These are phyloP conservation scores for Trichoderma reesei DNA, from an alignment of 495 filamentous ascomycete species.

Conservation along the genomic window DNA sequence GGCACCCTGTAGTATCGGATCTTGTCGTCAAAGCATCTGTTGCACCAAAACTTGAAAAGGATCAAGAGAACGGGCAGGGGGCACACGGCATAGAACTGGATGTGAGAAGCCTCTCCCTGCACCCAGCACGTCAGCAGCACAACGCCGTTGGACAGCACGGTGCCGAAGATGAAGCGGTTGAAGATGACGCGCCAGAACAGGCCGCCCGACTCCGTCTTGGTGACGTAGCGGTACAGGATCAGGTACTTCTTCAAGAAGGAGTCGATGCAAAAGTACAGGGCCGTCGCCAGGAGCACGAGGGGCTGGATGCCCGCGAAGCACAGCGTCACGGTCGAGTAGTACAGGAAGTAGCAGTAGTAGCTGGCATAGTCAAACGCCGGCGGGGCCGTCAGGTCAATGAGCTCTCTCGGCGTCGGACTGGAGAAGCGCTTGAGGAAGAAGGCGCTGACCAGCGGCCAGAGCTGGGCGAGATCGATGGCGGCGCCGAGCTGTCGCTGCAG, in stretches of 20 bases:
- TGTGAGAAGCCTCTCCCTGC: slow-evolving; percentile 39
- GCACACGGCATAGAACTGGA: slow-evolving; percentile 53
- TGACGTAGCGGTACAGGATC: slow-evolving; percentile 87
- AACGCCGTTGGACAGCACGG: slow-evolving; percentile 68
- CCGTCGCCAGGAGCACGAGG: slow-evolving; percentile 78
- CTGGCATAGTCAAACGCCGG: slow-evolving; percentile 88
- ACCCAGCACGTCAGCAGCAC: slow-evolving; percentile 65
- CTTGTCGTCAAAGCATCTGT: slow-evolving; percentile 61
- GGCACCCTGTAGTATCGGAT: slow-evolving; percentile 60
- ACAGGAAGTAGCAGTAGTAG: slow-evolving; percentile 96
- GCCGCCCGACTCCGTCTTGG: slow-evolving; percentile 93
- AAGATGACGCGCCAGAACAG: slow-evolving; percentile 83
- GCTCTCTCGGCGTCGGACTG: slow-evolving; percentile 79
- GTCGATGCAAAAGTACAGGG: slow-evolving; percentile 83
- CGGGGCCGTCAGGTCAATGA: slow-evolving; percentile 90
- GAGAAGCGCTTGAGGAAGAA: slow-evolving; percentile 76
- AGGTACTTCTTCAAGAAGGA: slow-evolving; percentile 91
- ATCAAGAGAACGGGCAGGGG: slow-evolving; percentile 76
- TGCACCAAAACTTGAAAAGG: slow-evolving; percentile 81
- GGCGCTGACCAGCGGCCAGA: slow-evolving; percentile 69
- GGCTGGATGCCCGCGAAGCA: slow-evolving; percentile 83
- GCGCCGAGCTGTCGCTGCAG: slow-evolving; percentile 88
- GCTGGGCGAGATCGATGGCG: slow-evolving; percentile 77
- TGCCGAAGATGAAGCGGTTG: slow-evolving; percentile 83
- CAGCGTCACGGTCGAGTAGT: slow-evolving; percentile 81